Evolutionary conservation across 768 basidiomycete species (phyloP), one percentile per base, ranked within the genome.

Genomic region (Grammothele lineata): DNA sequence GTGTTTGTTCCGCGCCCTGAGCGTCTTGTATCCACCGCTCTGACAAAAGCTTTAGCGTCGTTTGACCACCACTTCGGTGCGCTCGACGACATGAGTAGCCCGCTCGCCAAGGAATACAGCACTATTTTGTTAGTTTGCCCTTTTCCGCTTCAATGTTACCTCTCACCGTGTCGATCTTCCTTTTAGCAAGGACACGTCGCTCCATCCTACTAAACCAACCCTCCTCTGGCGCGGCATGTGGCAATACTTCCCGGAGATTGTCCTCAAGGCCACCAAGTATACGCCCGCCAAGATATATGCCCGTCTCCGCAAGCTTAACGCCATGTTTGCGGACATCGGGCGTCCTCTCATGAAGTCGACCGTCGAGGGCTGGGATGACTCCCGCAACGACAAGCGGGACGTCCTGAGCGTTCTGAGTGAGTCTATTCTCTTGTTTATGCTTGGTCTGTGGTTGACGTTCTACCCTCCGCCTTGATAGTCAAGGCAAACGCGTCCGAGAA

Each of bases 401-500:
- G 37, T 57, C 5, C 47, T 57, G 48, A 57, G 52, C 46, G 33
- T 54, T 15, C 18, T 57, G 18, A 37, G 38, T 48, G 42, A 19
- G 35, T 32, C 15, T 32, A 56, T n/a, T 1, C 10, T 19, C 14
- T 11, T n/a, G n/a, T n/a, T n/a, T n/a, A n/a, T n/a, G n/a, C n/a
- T n/a, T n/a, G n/a, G n/a, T n/a, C n/a, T n/a, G n/a, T n/a, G 15
- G 22, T 19, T 35, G 17, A 8, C n/a, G n/a, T 6, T 1, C 10
- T 33, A 14, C n/a, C 19, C n/a, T 18, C 3, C 25, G 1, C 3
- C 18, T n/a, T 9, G 11, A 9, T n/a, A 48, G 42, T 54, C 11
- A 54, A 44, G 11, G 56, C 53, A 1, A 57, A 54, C 19, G 30
- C n/a, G 26, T 48, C 56, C 8, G 55, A 51, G 35, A 25, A 48